Evolutionary conservation across 805 yeast genomes (phyloP), one percentile per base, ranked within the genome.

Genomic region (Suhomyces vadensis): DNA sequence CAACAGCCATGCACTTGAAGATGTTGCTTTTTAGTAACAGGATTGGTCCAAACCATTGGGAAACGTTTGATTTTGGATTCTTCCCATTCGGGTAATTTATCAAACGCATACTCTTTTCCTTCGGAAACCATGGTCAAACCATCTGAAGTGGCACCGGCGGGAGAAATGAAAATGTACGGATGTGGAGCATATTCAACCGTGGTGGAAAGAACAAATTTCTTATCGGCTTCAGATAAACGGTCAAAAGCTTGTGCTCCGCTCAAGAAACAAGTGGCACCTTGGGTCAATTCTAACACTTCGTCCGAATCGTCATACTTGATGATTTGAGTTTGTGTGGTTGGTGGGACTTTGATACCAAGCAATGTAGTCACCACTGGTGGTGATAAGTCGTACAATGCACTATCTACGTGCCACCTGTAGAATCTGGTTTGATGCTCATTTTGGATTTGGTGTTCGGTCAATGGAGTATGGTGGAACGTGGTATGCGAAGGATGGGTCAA

Each of bases 401-500:
- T 83, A 65, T 89, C 96, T 52, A 89, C 87, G 67, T 89, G 96
- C 96, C 96, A 89, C 67, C 96, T 79, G 77, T 88, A 89, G 63
- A 83, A 89, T 55, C 95, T 76, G 2, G 96, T 89, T 63, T 78
- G 77, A 41, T 82, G 79, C 19, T 78, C 71, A 1, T 59, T 41
- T 69, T 72, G 77, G 50, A 84, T 77, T 52, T 88, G 80, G 36
- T 81, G 82, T n/a, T 78, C 75, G 13, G 82, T 70, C 49, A 89
- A 73, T 1, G 81, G 74, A 10, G 74, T 67, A 53, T 83, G 82
- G 68, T 89, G 96, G 77, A 89, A 89, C 1, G 83, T 75, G 53
- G 80, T 78, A 62, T 89, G 96, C 2, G 88, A 82, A 37, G 96
- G 96, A 60, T 89, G 96, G 33, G 87, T 86, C 49, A 88, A 77